Conservation (phyloP, 257 asterid species). For the Cordia subcordata region DNA sequence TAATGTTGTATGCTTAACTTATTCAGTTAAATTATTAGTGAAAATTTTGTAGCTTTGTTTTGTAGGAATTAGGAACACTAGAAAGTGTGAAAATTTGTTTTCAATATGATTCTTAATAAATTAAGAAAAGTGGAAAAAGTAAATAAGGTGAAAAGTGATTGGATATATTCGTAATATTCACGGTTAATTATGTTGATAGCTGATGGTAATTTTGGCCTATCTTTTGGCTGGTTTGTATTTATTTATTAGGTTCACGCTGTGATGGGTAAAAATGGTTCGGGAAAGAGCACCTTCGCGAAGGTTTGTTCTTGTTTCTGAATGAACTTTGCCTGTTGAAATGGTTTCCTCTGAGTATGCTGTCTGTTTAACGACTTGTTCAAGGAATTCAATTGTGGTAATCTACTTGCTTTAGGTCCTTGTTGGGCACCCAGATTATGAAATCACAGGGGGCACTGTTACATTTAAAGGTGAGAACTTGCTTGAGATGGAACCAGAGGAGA, state of each 20-base stretch:
- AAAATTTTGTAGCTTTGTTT: too few relatives aligned
- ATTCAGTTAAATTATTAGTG: too few relatives aligned
- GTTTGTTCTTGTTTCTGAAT: conserved; percentile 38
- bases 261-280: conserved; percentile 99
- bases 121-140: too few relatives aligned
- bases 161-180: too few relatives aligned
- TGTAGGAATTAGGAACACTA: too few relatives aligned
- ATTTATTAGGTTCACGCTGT: conserved; percentile 71
- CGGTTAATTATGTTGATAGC: too few relatives aligned
- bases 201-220: too few relatives aligned
- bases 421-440: conserved; percentile 98
- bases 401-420: conserved; percentile 74
- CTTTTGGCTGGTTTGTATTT: too few relatives aligned
- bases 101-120: too few relatives aligned
- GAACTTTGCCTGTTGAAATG: neutral
- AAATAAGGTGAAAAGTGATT: too few relatives aligned
- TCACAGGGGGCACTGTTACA: conserved; percentile 74
- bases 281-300: conserved; percentile 99
- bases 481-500: conserved; percentile 94
- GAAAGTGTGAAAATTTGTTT: too few relatives aligned
- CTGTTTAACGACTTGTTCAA: neutral
- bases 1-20: too few relatives aligned
- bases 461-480: conserved; percentile 86
- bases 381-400: conserved; percentile 17
- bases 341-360: neutral